Percentiles rank a stretch among this genome's conserved stretches.
Evolutionary conservation across 2,329 filamentous ascomycete genomes (phyloP).

Genomic region (Paradendryphiella salina): DNA sequence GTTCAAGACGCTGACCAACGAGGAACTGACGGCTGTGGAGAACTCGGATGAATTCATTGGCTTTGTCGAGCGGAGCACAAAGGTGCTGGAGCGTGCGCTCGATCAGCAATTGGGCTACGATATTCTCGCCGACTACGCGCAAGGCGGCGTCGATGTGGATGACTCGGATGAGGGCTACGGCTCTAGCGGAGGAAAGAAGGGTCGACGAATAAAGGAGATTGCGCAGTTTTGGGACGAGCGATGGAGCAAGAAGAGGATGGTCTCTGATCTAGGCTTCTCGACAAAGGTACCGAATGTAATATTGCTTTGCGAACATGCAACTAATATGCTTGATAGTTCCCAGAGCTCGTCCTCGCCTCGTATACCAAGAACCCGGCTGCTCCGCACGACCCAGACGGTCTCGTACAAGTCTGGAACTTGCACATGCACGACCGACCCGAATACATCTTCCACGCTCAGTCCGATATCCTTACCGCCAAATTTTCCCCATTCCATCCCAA

Average conservation of each 20-base stretch:
- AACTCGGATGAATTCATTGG: slow-evolving; percentile 91
- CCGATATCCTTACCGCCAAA: slow-evolving; percentile 90
- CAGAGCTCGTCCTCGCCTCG: slow-evolving; percentile 86
- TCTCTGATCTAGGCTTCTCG: slow-evolving; percentile 93
- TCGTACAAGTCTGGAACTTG: slow-evolving; percentile 96
- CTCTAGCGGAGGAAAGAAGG: slow-evolving; percentile 70
- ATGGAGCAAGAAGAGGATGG: slow-evolving; percentile 97
- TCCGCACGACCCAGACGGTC: slow-evolving; percentile 87
- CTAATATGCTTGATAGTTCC: slow-evolving; percentile 60
- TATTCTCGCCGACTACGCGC: slow-evolving; percentile 89
- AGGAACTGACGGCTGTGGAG: slow-evolving; percentile 88
- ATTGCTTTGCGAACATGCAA: neutral
- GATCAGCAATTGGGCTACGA: slow-evolving; percentile 96
- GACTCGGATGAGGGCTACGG: slow-evolving; percentile 77
- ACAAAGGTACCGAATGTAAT: slow-evolving; percentile 64
- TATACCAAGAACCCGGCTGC: slow-evolving; percentile 98
- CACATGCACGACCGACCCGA: slow-evolving; percentile 93
- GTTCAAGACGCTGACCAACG: slow-evolving; percentile 74
- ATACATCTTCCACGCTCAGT: slow-evolving; percentile 95
- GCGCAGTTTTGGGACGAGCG: slow-evolving; percentile 92
- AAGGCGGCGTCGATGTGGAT: slow-evolving; percentile 75
- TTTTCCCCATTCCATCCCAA: slow-evolving; percentile 99
- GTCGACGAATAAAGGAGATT: slow-evolving; percentile 79
- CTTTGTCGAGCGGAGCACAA: slow-evolving; percentile 93
- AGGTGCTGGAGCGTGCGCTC: slow-evolving; percentile 92